Conservation (phyloP, 164 flowering plant species). For the Euptelea pleiosperma region DNA sequence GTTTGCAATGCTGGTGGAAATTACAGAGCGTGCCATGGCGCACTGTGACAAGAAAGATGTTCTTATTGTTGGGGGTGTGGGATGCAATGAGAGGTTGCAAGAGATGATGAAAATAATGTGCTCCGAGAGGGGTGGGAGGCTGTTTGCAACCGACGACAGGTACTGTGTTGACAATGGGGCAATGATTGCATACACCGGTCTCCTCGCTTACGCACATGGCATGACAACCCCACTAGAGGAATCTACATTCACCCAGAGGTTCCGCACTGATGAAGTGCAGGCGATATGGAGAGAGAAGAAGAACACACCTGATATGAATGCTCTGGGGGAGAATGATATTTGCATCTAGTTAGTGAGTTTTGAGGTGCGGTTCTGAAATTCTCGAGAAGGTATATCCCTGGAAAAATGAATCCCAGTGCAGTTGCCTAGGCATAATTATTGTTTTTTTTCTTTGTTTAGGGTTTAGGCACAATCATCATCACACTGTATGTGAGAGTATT, state of each 20-base stretch:
- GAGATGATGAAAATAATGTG: conserved; percentile 98
- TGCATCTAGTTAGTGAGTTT: too few species aligned
- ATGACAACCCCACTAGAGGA: conserved; percentile 67
- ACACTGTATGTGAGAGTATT: too few species aligned
- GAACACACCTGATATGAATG: conserved; percentile 12
- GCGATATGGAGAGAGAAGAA: conserved; percentile 80
- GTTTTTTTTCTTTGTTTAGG: too few species aligned
- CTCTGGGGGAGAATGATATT: background rate
- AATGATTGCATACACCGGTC: conserved; percentile 97
- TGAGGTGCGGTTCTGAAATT: too few species aligned
- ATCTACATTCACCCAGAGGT: conserved; percentile 89
- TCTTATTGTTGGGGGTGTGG: conserved; percentile 96
- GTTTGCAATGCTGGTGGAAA: conserved; percentile 98
- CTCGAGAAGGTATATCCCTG: too few species aligned
- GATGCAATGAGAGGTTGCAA: conserved; percentile 94
- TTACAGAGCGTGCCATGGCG: conserved; percentile 97
- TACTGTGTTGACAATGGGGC: conserved; percentile 96
- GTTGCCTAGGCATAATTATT: too few species aligned
- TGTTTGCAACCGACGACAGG: conserved; percentile 89
- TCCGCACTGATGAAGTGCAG: conserved; percentile 91
- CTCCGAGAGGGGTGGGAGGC: conserved; percentile 74
- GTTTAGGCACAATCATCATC: too few species aligned
- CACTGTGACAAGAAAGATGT: conserved; percentile 92
- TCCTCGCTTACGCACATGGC: conserved; percentile 80
- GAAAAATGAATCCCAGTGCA: too few species aligned